phyloP scores from a whole-genome alignment of 805 yeast genomes.

The Kodamaea kaohsiungensis region DNA sequence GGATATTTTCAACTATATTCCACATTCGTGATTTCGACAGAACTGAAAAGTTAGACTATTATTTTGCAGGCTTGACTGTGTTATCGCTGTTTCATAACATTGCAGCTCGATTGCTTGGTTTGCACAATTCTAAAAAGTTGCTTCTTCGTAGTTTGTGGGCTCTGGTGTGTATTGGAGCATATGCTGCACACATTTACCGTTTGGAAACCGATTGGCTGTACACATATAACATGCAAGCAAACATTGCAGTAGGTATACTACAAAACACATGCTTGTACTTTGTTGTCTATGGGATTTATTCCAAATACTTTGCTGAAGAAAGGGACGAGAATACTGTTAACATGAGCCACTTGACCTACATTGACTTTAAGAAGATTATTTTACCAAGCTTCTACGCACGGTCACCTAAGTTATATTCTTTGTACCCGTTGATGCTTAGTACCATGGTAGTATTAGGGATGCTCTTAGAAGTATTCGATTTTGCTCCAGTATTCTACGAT shows the following conservation, averaged over 20 bases:
- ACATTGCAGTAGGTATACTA: conserved; percentile 71
- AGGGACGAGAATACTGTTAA: conserved; percentile 14
- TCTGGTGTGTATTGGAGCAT: conserved; percentile 48
- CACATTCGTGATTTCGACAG: conserved; percentile 79
- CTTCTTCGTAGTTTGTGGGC: conserved; percentile 36
- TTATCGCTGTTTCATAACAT: conserved; percentile 76
- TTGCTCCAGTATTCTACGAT: conserved; percentile 62
- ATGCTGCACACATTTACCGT: conserved; percentile 63
- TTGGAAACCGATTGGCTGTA: conserved; percentile 79
- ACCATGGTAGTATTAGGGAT: conserved; percentile 64
- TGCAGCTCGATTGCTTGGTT: conserved; percentile 55
- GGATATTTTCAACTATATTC: conserved; percentile 84
- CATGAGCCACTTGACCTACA: conserved; percentile 30
- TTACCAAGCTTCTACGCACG: conserved; percentile 32
- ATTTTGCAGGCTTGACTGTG: conserved; percentile 89
- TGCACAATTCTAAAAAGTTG: conserved; percentile 44
- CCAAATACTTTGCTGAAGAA: conserved; percentile 30
- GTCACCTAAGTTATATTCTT: conserved; percentile 39
- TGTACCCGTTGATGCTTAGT: conserved; percentile 40
- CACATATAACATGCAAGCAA: conserved; percentile 91
- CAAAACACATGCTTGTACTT: conserved; percentile 55
- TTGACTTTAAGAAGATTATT: conserved; percentile 21
- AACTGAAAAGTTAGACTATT: conserved; percentile 88
- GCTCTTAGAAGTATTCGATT: conserved; percentile 90
- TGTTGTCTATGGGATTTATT: conserved; percentile 29